Conservation (phyloP, 495 filamentous ascomycete species). For the Tuber indicum region DNA sequence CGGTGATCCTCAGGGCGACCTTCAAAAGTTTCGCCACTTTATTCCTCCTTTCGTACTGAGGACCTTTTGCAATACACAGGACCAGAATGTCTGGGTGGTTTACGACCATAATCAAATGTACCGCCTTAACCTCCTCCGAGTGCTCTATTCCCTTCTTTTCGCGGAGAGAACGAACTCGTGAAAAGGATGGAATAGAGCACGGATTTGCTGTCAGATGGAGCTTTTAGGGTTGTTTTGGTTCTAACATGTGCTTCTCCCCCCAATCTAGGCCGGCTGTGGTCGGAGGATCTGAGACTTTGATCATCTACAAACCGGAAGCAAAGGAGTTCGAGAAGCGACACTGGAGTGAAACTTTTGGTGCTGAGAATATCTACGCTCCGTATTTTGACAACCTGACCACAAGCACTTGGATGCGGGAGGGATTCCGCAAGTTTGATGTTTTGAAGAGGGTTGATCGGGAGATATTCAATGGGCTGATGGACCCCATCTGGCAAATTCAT, state of each 20-base stretch:
- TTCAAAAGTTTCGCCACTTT: conserved; percentile 40
- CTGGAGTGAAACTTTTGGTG: conserved; percentile 41
- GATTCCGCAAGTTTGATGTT: conserved; percentile 36
- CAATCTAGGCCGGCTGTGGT: conserved; percentile 27
- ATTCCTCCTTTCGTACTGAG: conserved; percentile 37
- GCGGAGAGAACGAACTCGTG: neutral
- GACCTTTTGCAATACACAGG: conserved; percentile 38
- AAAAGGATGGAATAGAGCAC: conserved; percentile 5
- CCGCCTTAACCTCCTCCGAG: conserved; percentile 30
- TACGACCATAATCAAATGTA: conserved; percentile 42
- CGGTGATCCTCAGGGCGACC: conserved; percentile 36
- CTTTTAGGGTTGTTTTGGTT: neutral
- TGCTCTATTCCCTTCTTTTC: conserved; percentile 21
- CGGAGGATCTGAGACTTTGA: conserved; percentile 38
- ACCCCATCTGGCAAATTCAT: conserved; percentile 42
- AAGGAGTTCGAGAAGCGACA: conserved; percentile 38
- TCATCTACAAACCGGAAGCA: conserved; percentile 38
- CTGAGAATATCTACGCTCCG: conserved; percentile 38
- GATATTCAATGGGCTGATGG: conserved; percentile 37
- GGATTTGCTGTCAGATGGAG: neutral
- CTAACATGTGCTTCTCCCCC: conserved; percentile 16
- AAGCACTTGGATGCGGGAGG: conserved; percentile 28
- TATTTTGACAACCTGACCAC: conserved; percentile 42
- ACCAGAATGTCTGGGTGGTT: conserved; percentile 38
- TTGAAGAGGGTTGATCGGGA: conserved; percentile 39